Percentiles rank a stretch among this genome's conserved stretches.
phyloP scores from a whole-genome alignment of 768 basidiomycete genomes.

The Basidioascus undulatus region DNA sequence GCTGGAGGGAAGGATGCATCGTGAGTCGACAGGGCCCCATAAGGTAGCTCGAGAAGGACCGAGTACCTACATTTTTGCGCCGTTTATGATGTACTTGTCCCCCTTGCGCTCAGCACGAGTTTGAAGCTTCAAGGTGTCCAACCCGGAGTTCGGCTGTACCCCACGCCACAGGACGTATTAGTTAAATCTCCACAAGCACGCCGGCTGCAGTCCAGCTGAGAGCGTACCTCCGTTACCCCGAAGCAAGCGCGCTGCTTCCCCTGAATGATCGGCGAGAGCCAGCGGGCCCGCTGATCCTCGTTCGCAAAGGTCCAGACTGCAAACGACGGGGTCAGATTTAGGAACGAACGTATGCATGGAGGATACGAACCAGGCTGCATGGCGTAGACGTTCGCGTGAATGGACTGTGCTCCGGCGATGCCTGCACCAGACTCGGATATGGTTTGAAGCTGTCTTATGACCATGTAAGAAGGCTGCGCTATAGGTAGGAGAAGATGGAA shows the following conservation, averaged over 20 bases:
- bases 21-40: too few relatives aligned
- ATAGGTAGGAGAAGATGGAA: too few relatives aligned
- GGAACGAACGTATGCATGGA: too few relatives aligned
- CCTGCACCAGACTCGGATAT: conserved; percentile 8
- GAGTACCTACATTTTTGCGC: conserved; percentile 6
- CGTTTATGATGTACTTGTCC: conserved; percentile 8
- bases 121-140: conserved; percentile 9
- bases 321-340: too few relatives aligned
- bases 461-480: too few relatives aligned
- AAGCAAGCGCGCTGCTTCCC: conserved; percentile 9
- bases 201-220: too few relatives aligned
- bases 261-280: conserved; percentile 7
- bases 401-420: conserved; percentile 5
- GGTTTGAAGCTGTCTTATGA: too few relatives aligned
- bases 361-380: too few relatives aligned
- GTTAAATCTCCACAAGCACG: too few relatives aligned
- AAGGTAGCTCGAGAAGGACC: not conserved
- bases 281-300: conserved; percentile 4
- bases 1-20: not conserved
- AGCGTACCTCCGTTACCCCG: conserved; percentile 11
- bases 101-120: conserved; percentile 7
- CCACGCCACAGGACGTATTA: too few relatives aligned
- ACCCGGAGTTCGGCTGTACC: conserved; percentile 9
- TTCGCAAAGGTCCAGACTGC: conserved; percentile 4
- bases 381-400: conserved; percentile 6